Evolutionary conservation across 78 protist species (phyloP).

Genomic region (Protostelium mycophagum): DNA sequence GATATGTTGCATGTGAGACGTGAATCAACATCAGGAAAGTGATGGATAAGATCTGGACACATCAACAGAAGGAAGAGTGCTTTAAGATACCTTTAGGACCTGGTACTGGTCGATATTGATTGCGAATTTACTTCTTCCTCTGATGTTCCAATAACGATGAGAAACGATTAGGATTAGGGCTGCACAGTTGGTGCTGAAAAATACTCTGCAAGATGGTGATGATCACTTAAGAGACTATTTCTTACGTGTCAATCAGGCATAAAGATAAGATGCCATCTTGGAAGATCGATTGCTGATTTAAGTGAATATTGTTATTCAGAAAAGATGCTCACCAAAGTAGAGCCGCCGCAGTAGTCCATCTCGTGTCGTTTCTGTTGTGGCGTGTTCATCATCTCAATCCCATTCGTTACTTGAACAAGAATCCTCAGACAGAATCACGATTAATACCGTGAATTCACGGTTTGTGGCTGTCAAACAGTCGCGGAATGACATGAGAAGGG

Average conservation of each 20-base stretch:
- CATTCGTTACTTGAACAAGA: no score
- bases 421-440: no score
- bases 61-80: not conserved
- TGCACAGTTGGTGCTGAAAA: not conserved
- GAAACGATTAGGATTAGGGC: not conserved
- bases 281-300: not conserved
- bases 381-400: no score
- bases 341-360: not conserved
- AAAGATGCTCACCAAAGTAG: not conserved
- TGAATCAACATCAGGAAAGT: not conserved
- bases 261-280: not conserved
- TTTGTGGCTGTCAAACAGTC: no score
- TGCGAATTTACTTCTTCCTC: not conserved
- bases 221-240: not conserved
- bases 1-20: not conserved
- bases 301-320: not conserved
- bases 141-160: not conserved
- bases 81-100: not conserved
- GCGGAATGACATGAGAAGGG: no score
- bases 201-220: not conserved
- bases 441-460: no score
- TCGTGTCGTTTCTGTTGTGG: not conserved
- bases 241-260: not conserved
- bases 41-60: not conserved
- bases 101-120: not conserved